Base-by-base conservation (phyloP, 1,284 basidiomycete genomes). In the Malassezia restricta region DNA sequence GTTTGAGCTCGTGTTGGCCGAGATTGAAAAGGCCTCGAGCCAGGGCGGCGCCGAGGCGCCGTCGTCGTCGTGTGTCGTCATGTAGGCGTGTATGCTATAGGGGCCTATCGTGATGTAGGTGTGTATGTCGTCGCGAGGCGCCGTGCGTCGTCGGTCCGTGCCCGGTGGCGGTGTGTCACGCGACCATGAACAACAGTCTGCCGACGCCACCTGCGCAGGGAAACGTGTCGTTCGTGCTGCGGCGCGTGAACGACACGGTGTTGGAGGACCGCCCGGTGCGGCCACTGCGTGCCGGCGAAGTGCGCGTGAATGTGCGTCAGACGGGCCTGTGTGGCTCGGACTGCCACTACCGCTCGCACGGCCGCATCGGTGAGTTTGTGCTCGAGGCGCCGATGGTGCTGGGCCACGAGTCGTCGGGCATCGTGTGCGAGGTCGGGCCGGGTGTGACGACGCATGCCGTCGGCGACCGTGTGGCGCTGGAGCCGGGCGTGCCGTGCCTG, bases 241-340 rank as follows among this genome's bases (percentile, higher is more conserved):
- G 80, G 45, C 80, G 78, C 43, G 76, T 88, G 62, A 78, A 87
- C n/a, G 78, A 86, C 47, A 81, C 83, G 55, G 77, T 76, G 42
- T 89, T 81, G 64, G 86, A 89, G 65, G 77, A 86, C 62, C 78
- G 86, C 3, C 83, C 84, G 5, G 80, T 94, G 54, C 79, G 85
- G 52, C 40, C 61, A 12, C 61, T 66, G 57, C 77, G 78, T 20
- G 80, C 79, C 47, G 79, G 85, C 65, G 85, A 94, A 65, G 88
- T 91, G 40, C 81, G 95, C 30, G 82, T 96, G 43, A 81, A 87
- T 67, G 83, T 95, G 44, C 89, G 89, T 76, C 90, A 92, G 76
- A 86, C 27, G 83, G 89, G 73, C 86, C 84, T 75, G 76, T 86
- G 47, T 78, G 80, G 37, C 78, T 84, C 64, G 83, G 87, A 48